These are phyloP conservation scores for Naematelia aurantialba DNA, from an alignment of 768 basidiomycete species.

Conservation along the genomic window DNA sequence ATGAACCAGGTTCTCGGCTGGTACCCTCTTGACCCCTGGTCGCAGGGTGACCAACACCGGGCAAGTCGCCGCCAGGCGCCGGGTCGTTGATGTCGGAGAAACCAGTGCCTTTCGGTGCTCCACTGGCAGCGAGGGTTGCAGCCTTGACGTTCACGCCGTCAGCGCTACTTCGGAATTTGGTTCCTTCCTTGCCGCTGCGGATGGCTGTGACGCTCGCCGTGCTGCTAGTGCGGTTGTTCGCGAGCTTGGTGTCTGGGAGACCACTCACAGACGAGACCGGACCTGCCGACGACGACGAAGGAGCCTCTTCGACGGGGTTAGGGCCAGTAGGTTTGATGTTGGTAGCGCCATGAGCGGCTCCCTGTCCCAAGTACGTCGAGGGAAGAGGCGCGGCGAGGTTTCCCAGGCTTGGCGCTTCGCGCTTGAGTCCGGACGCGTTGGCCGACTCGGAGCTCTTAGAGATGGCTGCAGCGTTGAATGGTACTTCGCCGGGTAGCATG, in stretches of 20 bases:
- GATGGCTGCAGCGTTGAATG: constrained; percentile 19
- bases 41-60: constrained; percentile 39
- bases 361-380: constrained; percentile 21
- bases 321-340: constrained; percentile 25
- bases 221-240: constrained; percentile 29
- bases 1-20: constrained; percentile 23
- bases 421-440: too few species aligned
- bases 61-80: constrained; percentile 28
- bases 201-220: constrained; percentile 41
- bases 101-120: background rate
- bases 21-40: constrained; percentile 23
- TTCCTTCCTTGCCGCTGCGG: constrained; percentile 33
- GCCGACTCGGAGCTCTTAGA: constrained; percentile 11
- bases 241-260: constrained; percentile 19
- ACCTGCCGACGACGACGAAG: background rate
- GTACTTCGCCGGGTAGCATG: constrained; percentile 24
- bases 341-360: constrained; percentile 37
- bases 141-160: constrained; percentile 1
- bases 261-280: background rate
- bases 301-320: constrained; percentile 1
- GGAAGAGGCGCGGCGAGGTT: constrained; percentile 33
- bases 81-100: constrained; percentile 10
- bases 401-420: constrained; percentile 7
- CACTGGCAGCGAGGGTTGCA: constrained; percentile 4
- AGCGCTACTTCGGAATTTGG: constrained; percentile 1